A percentile compares a stretch with the other conserved stretches of the same genome.
Evolutionary conservation across 2,329 filamentous ascomycete genomes (phyloP).

Genomic region (Endoconidiophora polonica): DNA sequence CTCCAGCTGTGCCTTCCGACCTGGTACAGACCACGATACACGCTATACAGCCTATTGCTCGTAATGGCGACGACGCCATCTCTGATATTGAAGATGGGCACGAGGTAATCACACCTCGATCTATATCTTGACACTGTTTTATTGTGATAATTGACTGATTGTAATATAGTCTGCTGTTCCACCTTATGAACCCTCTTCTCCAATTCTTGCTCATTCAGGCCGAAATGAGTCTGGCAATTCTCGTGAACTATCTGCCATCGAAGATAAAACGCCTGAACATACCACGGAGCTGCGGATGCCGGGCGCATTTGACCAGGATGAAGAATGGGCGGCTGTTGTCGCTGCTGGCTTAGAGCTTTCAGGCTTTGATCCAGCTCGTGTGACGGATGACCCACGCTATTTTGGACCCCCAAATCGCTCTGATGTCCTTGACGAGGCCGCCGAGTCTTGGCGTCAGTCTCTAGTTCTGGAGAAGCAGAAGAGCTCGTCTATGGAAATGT

Average conservation of each 20-base stretch:
- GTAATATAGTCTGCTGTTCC: slow-evolving; percentile 7
- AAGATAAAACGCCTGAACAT: background rate
- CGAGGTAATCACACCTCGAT: slow-evolving; percentile 4
- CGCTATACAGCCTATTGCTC: background rate
- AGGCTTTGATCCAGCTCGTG: background rate
- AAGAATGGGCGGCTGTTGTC: slow-evolving; percentile 7
- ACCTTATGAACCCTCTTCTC: slow-evolving; percentile 10
- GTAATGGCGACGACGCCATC: slow-evolving; percentile 7
- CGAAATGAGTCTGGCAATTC: slow-evolving; percentile 14
- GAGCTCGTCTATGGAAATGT: no score
- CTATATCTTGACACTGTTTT: background rate
- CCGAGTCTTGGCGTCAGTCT: background rate
- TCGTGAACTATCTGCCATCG: background rate
- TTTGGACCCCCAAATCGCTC: slow-evolving; percentile 5
- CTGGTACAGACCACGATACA: background rate
- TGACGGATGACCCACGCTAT: slow-evolving; percentile 7
- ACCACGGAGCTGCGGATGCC: background rate
- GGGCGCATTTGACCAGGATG: background rate
- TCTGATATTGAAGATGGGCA: slow-evolving; percentile 11
- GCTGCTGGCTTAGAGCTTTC: slow-evolving; percentile 6
- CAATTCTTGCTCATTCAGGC: slow-evolving; percentile 16
- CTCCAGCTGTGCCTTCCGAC: no score
- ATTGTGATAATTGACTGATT: slow-evolving; percentile 9
- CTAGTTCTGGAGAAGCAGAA: no score
- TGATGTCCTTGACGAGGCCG: slow-evolving; percentile 1